Evolutionary conservation across 1,139 yeast genomes (phyloP), one percentile per base, ranked within the genome.

Genomic region (Tardiomyces digboiensis): DNA sequence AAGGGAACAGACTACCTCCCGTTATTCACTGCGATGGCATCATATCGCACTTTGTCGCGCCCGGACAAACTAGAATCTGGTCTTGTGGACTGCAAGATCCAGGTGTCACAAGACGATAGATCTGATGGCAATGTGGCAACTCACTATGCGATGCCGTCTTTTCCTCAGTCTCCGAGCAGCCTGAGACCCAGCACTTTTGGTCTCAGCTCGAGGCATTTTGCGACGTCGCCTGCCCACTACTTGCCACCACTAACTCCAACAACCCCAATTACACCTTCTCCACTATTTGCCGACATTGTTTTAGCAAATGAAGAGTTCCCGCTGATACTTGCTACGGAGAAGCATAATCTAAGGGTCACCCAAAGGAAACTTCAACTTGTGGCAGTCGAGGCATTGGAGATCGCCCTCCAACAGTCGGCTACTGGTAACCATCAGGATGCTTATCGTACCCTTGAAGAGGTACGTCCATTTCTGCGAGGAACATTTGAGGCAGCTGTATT

Each of bases 341-440:
- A 41, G 29, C 53, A 48, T n/a, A 48, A 46, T 29, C 38, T 51
- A 2, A 49, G 44, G 8, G 55, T 57, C 7, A 54, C 50, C 6
- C 46, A 47, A 26, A 51, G 60, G 13, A 46, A 57, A 18, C 48
- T 56, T 16, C 56, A 56, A 43, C 43, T 57, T 19, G 47, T 52
- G 2, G 53, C 53, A 12, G 56, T 53, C 16, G 46, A 52, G 13
- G 45, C 52, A 18, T 43, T 55, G n/a, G 55, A 52, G 41, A 37
- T 42, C 19, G 48, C 48, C 7, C 41, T 55, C 20, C 44, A 46
- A 6, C 40, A 37, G 21, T 37, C 44, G 23, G 38, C 40, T 7
- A 19, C 29, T 1, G 42, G 44, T 22, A 21, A 44, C 16, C 16
- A 23, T n/a, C 39, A 42, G n/a, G 38, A 39, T 12, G 54, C 54